Evolutionary conservation across 352 stramenopile species (phyloP), one percentile per base, ranked within the genome.

Genomic region (Thraustotheca clavata): DNA sequence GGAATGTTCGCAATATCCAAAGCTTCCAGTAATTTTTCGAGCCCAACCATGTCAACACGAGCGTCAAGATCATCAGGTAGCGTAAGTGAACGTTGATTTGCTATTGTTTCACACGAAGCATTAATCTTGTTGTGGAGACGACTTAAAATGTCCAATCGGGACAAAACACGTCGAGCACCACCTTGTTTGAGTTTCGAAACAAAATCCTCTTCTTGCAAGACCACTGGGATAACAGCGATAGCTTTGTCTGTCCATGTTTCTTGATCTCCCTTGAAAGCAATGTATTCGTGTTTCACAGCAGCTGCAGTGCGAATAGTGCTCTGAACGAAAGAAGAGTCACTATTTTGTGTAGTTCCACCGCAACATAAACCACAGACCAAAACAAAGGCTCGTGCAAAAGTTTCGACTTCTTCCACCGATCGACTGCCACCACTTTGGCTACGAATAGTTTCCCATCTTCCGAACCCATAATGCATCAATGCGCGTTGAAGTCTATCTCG

Each of bases 131-230:
- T 71, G 26, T 87, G 77, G 1, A 95, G 78, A 8, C 86, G 77
- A 57, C 83, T 80, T 3, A 95, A 69, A 83, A 95, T 95, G 55
- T 95, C 86, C 24, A 95, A 60, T 47, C 86, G 86, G 62, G 91
- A 87, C 9, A 95, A 63, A 8, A 95, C 77, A 38, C 86, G 82
- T 12, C 83, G 80, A n/a, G 79, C 86, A 6, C 83, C 86, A 57
- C 86, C 84, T 46, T 95, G 86, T 60, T 92, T 93, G 18, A 87
- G 73, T 67, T 93, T 93, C 7, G 87, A 65, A 41, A 93, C 77
- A 49, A 95, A 95, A 33, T 95, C 86, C 26, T 95, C 86, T 70
- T 95, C 86, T 50, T 92, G 89, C 2, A 95, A 59, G 24, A 95
- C 54, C 14, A 65, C 9, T 18, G 57, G 57, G 24, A 65, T 65